Evolutionary conservation across 2,329 filamentous ascomycete genomes (phyloP).

Genomic region (Beauveria sp.): DNA sequence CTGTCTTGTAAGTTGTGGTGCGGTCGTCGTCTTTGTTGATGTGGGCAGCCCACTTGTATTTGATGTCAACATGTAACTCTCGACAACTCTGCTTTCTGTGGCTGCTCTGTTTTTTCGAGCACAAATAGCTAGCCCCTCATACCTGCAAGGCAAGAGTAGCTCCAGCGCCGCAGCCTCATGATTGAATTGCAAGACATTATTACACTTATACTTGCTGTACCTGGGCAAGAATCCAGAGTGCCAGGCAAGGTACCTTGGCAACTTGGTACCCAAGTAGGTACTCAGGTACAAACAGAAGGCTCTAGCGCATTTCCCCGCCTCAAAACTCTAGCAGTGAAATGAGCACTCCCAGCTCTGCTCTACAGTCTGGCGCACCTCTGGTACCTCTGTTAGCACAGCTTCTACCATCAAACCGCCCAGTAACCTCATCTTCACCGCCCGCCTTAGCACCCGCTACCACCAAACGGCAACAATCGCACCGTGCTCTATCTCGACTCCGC

Average conservation of each 20-base stretch:
- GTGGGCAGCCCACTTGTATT: not conserved
- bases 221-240: not conserved
- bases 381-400: not conserved
- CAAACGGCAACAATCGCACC: not conserved
- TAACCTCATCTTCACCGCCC: conserved; percentile 3
- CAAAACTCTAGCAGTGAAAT: not conserved
- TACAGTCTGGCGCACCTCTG: not conserved
- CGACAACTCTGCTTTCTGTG: not conserved
- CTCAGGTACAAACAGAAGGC: too few species aligned
- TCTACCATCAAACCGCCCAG: not conserved
- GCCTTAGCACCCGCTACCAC: not conserved
- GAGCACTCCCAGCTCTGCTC: too few species aligned
- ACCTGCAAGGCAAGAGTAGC: not conserved
- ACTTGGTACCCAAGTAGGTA: not conserved
- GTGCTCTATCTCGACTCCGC: not conserved
- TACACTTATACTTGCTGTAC: not conserved
- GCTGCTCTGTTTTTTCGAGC: not conserved
- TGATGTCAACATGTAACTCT: too few species aligned
- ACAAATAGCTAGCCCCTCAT: not conserved
- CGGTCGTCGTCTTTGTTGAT: not conserved
- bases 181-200: not conserved
- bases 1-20: not conserved
- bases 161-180: not conserved
- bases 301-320: conserved; percentile 4
- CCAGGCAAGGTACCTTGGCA: not conserved